A percentile compares a stretch with the other conserved stretches of the same genome.
Conservation (phyloP, 192 early-diverging fungal genomes). For the Gonapodya sp. region DNA sequence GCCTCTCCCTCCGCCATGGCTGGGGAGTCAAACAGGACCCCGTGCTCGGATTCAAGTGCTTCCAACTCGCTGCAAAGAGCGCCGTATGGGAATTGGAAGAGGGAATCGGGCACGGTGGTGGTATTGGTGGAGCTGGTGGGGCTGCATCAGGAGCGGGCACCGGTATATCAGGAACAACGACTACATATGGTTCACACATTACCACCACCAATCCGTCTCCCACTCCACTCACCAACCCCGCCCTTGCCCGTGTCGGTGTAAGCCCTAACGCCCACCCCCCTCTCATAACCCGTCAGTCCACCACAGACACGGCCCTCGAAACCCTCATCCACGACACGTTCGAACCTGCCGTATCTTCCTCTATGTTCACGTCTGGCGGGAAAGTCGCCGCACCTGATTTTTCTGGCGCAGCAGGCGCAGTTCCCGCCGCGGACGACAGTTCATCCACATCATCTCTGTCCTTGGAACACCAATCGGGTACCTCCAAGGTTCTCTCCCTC, state of each 20-base stretch:
- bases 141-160: no score
- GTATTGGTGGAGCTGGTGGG: no score
- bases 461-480: no score
- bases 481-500: no score
- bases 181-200: no score
- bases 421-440: no score
- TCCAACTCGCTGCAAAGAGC: not conserved
- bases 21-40: not conserved
- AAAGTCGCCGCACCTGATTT: not conserved
- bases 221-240: no score
- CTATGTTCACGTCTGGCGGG: not conserved
- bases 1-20: not conserved
- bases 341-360: not conserved
- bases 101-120: not conserved
- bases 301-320: not conserved
- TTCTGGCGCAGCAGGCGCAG: no score
- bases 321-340: not conserved
- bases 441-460: no score
- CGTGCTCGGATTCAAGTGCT: not conserved
- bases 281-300: not conserved
- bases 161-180: no score
- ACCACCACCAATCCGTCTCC: no score
- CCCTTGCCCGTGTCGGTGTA: no score
- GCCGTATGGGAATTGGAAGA: not conserved
- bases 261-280: not conserved